Conservation (phyloP, 805 yeast genomes). For the Teunomyces tritomae region DNA sequence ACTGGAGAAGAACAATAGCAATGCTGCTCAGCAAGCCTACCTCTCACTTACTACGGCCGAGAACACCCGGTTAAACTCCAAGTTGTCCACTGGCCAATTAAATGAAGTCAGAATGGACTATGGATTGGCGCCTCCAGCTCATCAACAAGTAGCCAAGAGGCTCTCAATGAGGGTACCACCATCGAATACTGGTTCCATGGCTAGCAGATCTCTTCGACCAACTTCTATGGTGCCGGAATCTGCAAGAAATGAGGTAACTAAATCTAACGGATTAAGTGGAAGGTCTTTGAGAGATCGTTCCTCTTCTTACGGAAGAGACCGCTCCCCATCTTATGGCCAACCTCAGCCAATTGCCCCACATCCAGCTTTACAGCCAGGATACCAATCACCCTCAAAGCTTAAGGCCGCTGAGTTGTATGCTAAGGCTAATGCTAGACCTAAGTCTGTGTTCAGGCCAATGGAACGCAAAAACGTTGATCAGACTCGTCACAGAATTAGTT, state of each 20-base stretch:
- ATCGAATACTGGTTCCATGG: conserved; percentile 14
- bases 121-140: conserved; percentile 7
- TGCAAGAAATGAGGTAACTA: not conserved
- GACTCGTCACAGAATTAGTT: not conserved
- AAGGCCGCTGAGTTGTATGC: conserved; percentile 56
- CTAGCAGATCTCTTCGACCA: conserved; percentile 34
- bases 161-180: conserved; percentile 28
- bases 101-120: conserved; percentile 14
- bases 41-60: conserved; percentile 73
- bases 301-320: not conserved
- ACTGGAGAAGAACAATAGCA: conserved; percentile 8
- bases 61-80: conserved; percentile 71
- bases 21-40: conserved; percentile 62
- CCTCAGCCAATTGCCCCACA: conserved; percentile 36
- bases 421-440: conserved; percentile 45
- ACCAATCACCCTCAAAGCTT: conserved; percentile 37
- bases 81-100: conserved; percentile 44
- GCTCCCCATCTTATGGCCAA: conserved; percentile 13
- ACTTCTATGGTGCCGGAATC: conserved; percentile 21
- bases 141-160: conserved; percentile 11
- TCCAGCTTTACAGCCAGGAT: conserved; percentile 38
- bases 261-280: conserved; percentile 24
- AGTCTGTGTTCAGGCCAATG: conserved; percentile 38
- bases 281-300: conserved; percentile 22
- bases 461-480: conserved; percentile 24